Conservation (phyloP, 352 stramenopile genomes). For the Salisapilia sapeloensis region DNA sequence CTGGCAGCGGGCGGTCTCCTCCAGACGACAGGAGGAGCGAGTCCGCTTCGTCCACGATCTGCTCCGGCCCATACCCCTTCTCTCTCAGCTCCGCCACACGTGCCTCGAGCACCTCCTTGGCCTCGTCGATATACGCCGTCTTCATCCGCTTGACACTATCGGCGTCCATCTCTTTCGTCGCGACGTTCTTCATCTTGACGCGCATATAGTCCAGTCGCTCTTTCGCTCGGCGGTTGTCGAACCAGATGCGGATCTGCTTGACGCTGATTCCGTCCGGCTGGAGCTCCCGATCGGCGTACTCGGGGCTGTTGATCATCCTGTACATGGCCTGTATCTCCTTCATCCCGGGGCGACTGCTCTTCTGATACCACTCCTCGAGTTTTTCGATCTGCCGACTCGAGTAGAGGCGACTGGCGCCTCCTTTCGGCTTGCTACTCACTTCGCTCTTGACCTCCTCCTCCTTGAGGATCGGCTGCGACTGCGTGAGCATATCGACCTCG, state of each 20-base stretch:
- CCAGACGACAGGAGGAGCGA: constrained; percentile 38
- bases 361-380: constrained; percentile 79
- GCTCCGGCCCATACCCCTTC: constrained; percentile 38
- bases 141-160: constrained; percentile 81
- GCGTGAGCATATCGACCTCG: constrained; percentile 69
- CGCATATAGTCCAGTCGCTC: constrained; percentile 80
- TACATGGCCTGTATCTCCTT: constrained; percentile 84
- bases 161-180: constrained; percentile 62
- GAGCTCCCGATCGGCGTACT: constrained; percentile 69
- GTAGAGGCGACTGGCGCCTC: constrained; percentile 66
- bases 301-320: constrained; percentile 71
- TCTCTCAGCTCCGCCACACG: constrained; percentile 66
- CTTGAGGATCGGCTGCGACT: constrained; percentile 38
- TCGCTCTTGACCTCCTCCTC: constrained; percentile 19
- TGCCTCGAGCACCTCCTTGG: constrained; percentile 74
- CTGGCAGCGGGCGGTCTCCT: constrained; percentile 20
- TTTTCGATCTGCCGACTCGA: constrained; percentile 79
- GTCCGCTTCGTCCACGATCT: constrained; percentile 72
- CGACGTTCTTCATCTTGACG: constrained; percentile 81
- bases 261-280: constrained; percentile 75
- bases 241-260: constrained; percentile 81
- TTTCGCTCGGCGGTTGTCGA: constrained; percentile 75
- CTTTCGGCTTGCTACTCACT: constrained; percentile 27
- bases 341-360: constrained; percentile 58
- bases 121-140: constrained; percentile 75